Percentiles rank a stretch among this genome's conserved stretches.
Conservation (phyloP, 371 early-diverging fungal genomes). For the Zychaea mexicana region DNA sequence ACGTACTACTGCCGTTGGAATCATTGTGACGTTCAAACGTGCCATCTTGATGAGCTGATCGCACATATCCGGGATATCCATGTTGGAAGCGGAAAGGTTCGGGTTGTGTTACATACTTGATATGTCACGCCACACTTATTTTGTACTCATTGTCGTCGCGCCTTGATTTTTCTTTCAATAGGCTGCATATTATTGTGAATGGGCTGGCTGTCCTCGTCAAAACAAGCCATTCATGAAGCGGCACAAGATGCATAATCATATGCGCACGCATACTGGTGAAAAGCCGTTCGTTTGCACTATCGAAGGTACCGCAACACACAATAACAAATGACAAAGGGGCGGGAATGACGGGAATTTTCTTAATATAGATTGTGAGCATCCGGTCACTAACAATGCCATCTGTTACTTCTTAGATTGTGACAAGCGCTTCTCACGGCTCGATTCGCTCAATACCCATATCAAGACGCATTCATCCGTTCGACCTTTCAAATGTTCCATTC, state of each 20-base stretch:
- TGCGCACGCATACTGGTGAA: conserved; percentile 83
- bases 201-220: conserved; percentile 73
- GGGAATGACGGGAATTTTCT: too few species aligned
- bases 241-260: conserved; percentile 83
- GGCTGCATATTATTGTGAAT: conserved; percentile 73
- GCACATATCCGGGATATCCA: conserved; percentile 64
- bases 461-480: conserved; percentile 83
- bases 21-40: conserved; percentile 50
- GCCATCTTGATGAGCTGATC: conserved; percentile 56
- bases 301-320: too few species aligned
- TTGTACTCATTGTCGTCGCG: background rate
- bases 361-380: too few species aligned
- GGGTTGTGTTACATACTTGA: background rate
- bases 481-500: conserved; percentile 66
- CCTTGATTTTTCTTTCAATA: conserved; percentile 9
- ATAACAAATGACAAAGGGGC: too few species aligned
- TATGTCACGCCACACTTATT: background rate
- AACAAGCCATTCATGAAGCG: conserved; percentile 78
- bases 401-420: conserved; percentile 56
- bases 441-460: conserved; percentile 76
- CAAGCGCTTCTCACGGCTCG: conserved; percentile 82
- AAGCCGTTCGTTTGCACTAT: conserved; percentile 50
- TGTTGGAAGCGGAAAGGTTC: conserved; percentile 62
- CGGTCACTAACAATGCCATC: conserved; percentile 21
- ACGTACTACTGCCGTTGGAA: conserved; percentile 57